Evolutionary conservation across 163 green algal genomes (phyloP), one percentile per base, ranked within the genome.

Genomic region (Volvox carteri): DNA sequence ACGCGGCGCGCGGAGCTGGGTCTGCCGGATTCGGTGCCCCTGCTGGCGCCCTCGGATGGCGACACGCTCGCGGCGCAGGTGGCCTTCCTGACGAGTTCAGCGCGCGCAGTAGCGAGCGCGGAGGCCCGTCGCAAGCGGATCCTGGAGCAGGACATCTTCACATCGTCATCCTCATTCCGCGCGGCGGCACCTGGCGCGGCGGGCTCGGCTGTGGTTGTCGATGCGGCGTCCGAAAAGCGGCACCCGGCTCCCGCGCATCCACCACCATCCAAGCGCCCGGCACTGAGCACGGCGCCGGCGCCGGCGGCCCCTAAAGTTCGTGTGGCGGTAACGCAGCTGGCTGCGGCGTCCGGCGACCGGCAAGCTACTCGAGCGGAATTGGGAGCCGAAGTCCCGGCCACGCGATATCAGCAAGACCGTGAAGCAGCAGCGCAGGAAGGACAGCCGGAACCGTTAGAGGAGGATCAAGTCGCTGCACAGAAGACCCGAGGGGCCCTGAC

Each of bases 1-100:
- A 37, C 77, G 16, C 84, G 88, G 52, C 92, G 96, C 1, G 75
- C 90, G 35, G 79, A 72, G 58, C 89, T 98, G 70, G 93, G 94
- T 8, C 91, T 98, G 75, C 76, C 93, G 12, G 89, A 96, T 2
- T 62, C 88, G 2, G 90, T 98, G 12, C 16, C n/a, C 28, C 62
- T 87, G 60, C 79, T 87, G 62, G 56, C 79, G 14, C 39, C 21
- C 21, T n/a, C 41, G 14, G 62, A 76, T 8, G 44, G 44, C 21
- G 79, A 87, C 60, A 21, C 8, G 0, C 30, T 78, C 3, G 79
- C 79, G 30, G 79, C 79, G 1, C 62, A 87, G 79, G 30, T 87
- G n/a, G 79, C 79, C 30, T 87, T 87, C 44, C 79, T 87, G 6
- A 78, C 79, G 4, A 78, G 62, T 44, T 67, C 42, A 6, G 79